Evolutionary conservation across 176 grass and related monocot genomes (phyloP), one percentile per base, ranked within the genome.

Genomic region (Lolium rigidum): DNA sequence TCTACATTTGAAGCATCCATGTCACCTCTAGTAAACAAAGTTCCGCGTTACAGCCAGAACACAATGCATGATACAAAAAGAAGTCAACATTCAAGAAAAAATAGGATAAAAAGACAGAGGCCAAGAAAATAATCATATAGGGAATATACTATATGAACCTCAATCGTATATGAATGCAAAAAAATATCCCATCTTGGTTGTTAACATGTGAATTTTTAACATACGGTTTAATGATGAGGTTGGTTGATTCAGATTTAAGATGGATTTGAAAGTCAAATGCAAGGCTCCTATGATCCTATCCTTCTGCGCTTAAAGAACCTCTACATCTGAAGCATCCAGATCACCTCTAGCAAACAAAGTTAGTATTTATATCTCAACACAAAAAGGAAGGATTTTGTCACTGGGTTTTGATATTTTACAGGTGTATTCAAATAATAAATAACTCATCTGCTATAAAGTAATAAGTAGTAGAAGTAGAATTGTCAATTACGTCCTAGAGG

Each of bases 251-350:
- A 22, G 21, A 54, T 76, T 65, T 76, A 75, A 51, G 4, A 76
- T 18, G 12, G 4, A 28, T 28, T 55, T 7, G 1, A 39, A 5
- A 22, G 15, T 46, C 15, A 25, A 20, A 78, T 69, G 35, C 14
- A 85, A 20, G 41, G 31, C 31, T 35, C 31, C 31, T 35, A 35
- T 35, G 15, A 56, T 28, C 35, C 11, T 0, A 18, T 14, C 6
- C 41, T 44, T 44, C 41, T 44, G 41, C 47, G 37, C 72, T 63
- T 41, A 11, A 51, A 65, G 18, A 39, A 0, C 50, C 13, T 57
- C 37, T 82, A 71, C 54, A 28, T 67, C 44, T 55, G 49, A 82
- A 77, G 79, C 47, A 76, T 31, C 60, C 37, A 87, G 58, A 76
- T 67, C 35, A 77, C 22, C 63, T 82, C 80, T 21, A 82, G 13